Evolutionary conservation across 2,329 filamentous ascomycete genomes (phyloP).

Genomic region (Talaromyces amestolkiae): DNA sequence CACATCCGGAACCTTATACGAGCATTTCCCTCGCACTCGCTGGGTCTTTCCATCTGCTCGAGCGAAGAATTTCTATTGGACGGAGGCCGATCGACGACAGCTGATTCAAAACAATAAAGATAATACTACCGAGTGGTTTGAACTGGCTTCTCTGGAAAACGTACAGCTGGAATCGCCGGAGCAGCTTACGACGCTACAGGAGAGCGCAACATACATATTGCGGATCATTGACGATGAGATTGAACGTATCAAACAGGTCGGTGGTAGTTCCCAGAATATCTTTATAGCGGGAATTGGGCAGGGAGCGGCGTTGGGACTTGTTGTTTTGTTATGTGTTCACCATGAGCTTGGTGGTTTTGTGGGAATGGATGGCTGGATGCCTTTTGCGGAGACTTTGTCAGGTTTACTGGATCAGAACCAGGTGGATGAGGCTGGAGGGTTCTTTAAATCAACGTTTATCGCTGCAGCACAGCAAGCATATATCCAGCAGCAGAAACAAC

Average conservation of each 20-base stretch:
- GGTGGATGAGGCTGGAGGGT: slow-evolving; percentile 14
- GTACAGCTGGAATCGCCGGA: slow-evolving; percentile 7
- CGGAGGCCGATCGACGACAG: slow-evolving; percentile 11
- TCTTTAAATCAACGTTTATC: slow-evolving; percentile 15
- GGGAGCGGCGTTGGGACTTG: slow-evolving; percentile 19
- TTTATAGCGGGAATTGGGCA: slow-evolving; percentile 21
- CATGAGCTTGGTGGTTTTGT: slow-evolving; percentile 19
- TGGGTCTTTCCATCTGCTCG: slow-evolving; percentile 21
- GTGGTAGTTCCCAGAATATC: slow-evolving; percentile 15
- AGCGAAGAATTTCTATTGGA: slow-evolving; percentile 16
- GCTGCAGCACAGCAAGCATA: slow-evolving; percentile 6
- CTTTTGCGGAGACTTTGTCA: slow-evolving; percentile 15
- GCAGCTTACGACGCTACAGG: slow-evolving; percentile 19
- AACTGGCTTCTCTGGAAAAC: slow-evolving; percentile 14
- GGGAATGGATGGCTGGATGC: slow-evolving; percentile 21
- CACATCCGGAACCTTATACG: slow-evolving; percentile 12
- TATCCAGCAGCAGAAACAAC: slow-evolving; percentile 3
- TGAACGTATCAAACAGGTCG: slow-evolving; percentile 10
- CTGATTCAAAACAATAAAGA: slow-evolving; percentile 6
- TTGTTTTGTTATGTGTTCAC: slow-evolving; percentile 20
- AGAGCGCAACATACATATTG: slow-evolving; percentile 19
- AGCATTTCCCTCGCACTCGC: slow-evolving; percentile 18
- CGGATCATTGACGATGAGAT: slow-evolving; percentile 21
- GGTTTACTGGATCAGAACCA: slow-evolving; percentile 9
- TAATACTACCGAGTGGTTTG: slow-evolving; percentile 19